Base-by-base conservation (phyloP, 140 eudicot species). In the Anethum foeniculum region DNA sequence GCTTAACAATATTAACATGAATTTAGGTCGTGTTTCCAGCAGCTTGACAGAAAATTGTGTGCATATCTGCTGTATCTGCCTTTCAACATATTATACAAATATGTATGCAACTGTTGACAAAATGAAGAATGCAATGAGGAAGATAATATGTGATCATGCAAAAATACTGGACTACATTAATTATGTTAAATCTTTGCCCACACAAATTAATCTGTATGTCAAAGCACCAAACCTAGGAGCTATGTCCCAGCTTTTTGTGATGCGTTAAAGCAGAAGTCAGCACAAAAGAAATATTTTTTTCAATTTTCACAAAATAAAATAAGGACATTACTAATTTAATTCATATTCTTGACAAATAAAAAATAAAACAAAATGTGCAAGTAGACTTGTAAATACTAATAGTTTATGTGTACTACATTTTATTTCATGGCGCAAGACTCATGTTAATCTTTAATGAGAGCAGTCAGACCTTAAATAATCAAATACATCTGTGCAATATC, bases 401-500 rank as follows among this genome's bases (percentile, higher is more conserved):
- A 48, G 64, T 34, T 47, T 77, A 30, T 4, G 80, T 32, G 34
- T 77, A 16, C 68, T 27, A 16, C 28, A 28, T 30, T 47, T 8
- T 76, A 47, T 34, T 77, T 51, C 47, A 51, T 51, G 30, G 51
- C 13, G 25, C 80, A 77, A n/a, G 80, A 30, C 28, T 47, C 74
- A 62, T 76, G 18, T 51, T 28, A 36, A 82, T 52, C 56, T 49
- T 34, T 38, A 69, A 0, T 49, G 48, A 69, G 84, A 84, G 68
- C 30, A 64, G 43, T n/a, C 97, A 88, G 32, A 96, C 99, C 99
- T 96, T 79, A 96, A 81, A 86, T 96, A 96, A 85, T 96, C 99
- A 82, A 96, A 96, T 79, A 96, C 87, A 77, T 96, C 98, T 9
- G 99, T 96, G 91, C 99, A 96, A 76, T 96, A 96, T 96, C 98